phyloP scores from a whole-genome alignment of 192 early-diverging fungal species.

The Physocladia obscura region DNA sequence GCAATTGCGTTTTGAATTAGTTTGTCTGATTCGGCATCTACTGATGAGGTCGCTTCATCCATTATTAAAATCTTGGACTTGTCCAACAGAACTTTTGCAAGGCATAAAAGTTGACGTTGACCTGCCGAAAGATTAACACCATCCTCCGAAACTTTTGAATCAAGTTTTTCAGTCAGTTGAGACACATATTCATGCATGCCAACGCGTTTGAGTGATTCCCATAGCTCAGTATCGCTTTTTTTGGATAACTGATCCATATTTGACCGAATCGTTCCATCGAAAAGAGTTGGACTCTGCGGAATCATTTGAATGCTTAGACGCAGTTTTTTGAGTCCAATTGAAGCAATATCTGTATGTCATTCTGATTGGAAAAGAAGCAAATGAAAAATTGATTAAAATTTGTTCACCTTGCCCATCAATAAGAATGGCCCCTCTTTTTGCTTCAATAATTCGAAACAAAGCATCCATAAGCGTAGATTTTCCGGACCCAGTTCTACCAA shows the following conservation, averaged over 20 bases:
- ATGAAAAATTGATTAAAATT: too few species aligned
- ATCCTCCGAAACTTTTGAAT: constrained; percentile 60
- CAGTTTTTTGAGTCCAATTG: constrained; percentile 39
- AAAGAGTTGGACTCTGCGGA: constrained; percentile 56
- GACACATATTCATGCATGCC: constrained; percentile 37
- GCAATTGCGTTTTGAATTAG: constrained; percentile 65
- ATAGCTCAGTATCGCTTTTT: constrained; percentile 41
- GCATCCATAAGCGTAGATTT: constrained; percentile 40
- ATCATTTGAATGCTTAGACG: constrained; percentile 47
- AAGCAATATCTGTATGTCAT: constrained; percentile 28
- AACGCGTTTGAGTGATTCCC: constrained; percentile 40
- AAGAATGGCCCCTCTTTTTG: constrained; percentile 40
- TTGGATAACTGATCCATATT: constrained; percentile 66
- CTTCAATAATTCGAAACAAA: constrained; percentile 37
- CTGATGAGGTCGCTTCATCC: constrained; percentile 70
- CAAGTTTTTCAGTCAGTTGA: constrained; percentile 54
- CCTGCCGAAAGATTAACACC: constrained; percentile 66
- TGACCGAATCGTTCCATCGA: constrained; percentile 53
- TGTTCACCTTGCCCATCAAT: constrained; percentile 12
- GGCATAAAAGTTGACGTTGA: constrained; percentile 64
- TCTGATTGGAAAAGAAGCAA: neutral
- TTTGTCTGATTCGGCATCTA: constrained; percentile 72
- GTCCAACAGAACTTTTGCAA: constrained; percentile 59
- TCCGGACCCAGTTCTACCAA: constrained; percentile 45
- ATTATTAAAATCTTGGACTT: constrained; percentile 54